Base-by-base conservation (phyloP, 305 asterid species). In the Euphrasia arctica region DNA sequence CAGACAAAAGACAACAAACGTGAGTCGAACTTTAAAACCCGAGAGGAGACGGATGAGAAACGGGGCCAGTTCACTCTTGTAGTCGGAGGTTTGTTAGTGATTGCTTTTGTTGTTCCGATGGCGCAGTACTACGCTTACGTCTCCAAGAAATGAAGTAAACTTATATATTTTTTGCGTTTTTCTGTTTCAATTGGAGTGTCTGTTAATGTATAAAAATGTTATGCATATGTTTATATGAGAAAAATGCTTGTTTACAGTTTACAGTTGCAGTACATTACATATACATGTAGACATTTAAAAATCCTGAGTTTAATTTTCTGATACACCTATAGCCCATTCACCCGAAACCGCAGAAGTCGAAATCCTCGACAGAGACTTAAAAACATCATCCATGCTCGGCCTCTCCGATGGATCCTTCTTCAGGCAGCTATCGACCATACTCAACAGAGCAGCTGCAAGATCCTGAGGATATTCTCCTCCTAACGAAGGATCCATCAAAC, bases 91-190 rank as follows among this genome's bases (percentile, higher is more conserved):
- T 78, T 93, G 85, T 77, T 93, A 72, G 99, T 93, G 51, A 90
- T 93, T 74, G 99, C 99, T 75, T 93, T 93, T 58, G 97, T 93
- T 74, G 99, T 93, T 77, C 99, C 99, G 6, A 93, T 90, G 99
- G 99, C 96, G 27, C 99, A 93, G 77, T 93, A 93, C 79, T 90
- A 78, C 63, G 99, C 99, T 3, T 93, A 93, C 68, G 85, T 90
- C 67, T 93, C 99, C 70, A 93, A 73, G 85, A 93, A 90, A 80
- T 93, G 84, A 92, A 65, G 67, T 47, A 45, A 59, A 52, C 58
- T 9, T 31, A 0, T 28, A 28, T 57, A 5, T 65, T 34, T 50
- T 69, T 64, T 56, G 57, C 47, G 13, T 14, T 54, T 70, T 70
- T 57, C 58, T 55, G 65, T 58, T 48, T 63, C 62, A 27, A 13